Conservation (phyloP, 768 basidiomycete species). For the Amanita molliuscula region DNA sequence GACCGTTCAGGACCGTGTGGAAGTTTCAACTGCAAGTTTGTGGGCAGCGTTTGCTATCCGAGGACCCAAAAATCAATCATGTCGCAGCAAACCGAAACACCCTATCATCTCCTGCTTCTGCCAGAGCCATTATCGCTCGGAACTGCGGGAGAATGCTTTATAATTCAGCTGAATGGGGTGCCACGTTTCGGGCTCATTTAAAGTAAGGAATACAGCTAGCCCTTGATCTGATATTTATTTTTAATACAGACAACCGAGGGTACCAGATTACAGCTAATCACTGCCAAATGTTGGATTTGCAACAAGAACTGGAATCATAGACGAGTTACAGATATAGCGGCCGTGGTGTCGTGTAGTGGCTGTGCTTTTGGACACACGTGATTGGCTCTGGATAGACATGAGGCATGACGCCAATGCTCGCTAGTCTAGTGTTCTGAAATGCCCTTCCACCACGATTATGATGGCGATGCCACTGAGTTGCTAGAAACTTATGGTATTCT, state of each 20-base stretch:
- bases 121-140: constrained; percentile 51
- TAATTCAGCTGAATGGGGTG: constrained; percentile 55
- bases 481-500: constrained; percentile 84
- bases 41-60: too few species aligned
- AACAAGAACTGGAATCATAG: constrained; percentile 71
- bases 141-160: constrained; percentile 71
- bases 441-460: constrained; percentile 49
- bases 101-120: constrained; percentile 11
- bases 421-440: constrained; percentile 26
- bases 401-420: constrained; percentile 3
- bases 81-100: constrained; percentile 16
- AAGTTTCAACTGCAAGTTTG: too few species aligned
- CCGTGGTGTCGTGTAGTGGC: constrained; percentile 50
- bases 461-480: constrained; percentile 82
- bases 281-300: constrained; percentile 64
- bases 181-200: constrained; percentile 71
- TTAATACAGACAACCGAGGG: constrained; percentile 60
- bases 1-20: background rate
- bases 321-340: constrained; percentile 52
- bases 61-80: constrained; percentile 5
- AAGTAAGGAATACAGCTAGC: constrained; percentile 30
- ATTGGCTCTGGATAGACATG: background rate
- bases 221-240: constrained; percentile 1
- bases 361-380: background rate
- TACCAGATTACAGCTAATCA: constrained; percentile 54